These are phyloP conservation scores for Ophiostoma ulmi DNA, from an alignment of 2,329 filamentous ascomycete genomes.

Conservation along the genomic window DNA sequence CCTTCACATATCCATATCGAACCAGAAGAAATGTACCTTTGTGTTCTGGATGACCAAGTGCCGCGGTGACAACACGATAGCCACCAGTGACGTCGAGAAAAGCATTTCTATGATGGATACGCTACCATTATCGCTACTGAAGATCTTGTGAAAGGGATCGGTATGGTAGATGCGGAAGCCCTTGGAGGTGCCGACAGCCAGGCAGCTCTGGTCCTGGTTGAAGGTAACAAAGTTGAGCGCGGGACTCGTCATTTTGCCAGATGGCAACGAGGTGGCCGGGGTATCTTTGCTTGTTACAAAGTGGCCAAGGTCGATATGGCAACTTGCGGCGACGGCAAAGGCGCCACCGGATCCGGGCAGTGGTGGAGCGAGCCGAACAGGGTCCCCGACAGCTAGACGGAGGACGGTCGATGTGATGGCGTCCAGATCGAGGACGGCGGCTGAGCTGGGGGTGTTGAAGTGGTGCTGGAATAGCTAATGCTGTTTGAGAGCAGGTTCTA, in stretches of 20 bases:
- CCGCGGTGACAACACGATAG: constrained; percentile 83
- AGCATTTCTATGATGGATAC: constrained; percentile 98
- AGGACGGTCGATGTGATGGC: constrained; percentile 7
- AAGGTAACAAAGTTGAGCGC: constrained; percentile 97
- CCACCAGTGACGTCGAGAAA: constrained; percentile 94
- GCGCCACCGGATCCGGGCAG: constrained; percentile 23
- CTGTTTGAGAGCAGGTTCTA: not conserved
- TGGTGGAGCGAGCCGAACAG: constrained; percentile 3
- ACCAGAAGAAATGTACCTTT: constrained; percentile 54
- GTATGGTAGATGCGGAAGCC: constrained; percentile 97
- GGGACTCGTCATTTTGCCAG: constrained; percentile 56
- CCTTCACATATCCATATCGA: no score
- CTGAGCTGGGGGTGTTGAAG: not conserved
- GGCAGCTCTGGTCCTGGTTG: constrained; percentile 96
- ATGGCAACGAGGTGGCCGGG: not conserved
- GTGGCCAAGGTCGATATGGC: not conserved
- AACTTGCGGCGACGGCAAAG: not conserved
- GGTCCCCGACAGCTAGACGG: constrained; percentile 14
- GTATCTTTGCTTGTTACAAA: constrained; percentile 19
- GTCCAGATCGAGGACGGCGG: constrained; percentile 14
- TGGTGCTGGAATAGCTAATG: not conserved
- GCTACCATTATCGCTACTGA: constrained; percentile 89
- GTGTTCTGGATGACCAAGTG: constrained; percentile 96
- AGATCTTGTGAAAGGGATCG: constrained; percentile 91
- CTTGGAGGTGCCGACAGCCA: constrained; percentile 89